Conservation (phyloP, 768 basidiomycete genomes). For the Strobilomyces echinocephalus region DNA sequence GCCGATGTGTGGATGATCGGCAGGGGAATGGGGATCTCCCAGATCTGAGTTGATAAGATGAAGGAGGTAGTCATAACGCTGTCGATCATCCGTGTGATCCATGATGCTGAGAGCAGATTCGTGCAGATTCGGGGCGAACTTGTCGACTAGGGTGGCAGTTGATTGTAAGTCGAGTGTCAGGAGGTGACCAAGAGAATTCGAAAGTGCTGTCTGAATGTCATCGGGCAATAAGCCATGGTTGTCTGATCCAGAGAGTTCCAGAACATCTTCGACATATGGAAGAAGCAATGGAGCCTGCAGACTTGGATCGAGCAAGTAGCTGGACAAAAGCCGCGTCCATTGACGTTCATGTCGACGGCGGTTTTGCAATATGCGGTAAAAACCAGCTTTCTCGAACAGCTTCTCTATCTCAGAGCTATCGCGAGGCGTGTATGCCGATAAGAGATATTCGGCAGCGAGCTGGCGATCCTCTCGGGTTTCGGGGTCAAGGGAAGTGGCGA, state of each 20-base stretch:
- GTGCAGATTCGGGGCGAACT: conserved; percentile 63
- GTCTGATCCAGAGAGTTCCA: conserved; percentile 41
- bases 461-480: conserved; percentile 91
- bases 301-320: conserved; percentile 72
- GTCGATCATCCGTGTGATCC: conserved; percentile 39
- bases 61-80: conserved; percentile 73
- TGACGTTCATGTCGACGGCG: conserved; percentile 71
- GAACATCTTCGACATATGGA: conserved; percentile 55
- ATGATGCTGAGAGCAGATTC: conserved; percentile 53
- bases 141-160: conserved; percentile 73
- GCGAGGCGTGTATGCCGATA: conserved; percentile 87
- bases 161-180: conserved; percentile 54
- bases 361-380: conserved; percentile 83
- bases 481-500: conserved; percentile 70
- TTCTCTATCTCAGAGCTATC: conserved; percentile 61
- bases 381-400: conserved; percentile 78
- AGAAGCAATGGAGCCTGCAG: conserved; percentile 60
- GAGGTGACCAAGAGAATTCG: conserved; percentile 59
- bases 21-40: conserved; percentile 26
- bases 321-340: conserved; percentile 71
- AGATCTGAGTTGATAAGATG: conserved; percentile 58
- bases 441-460: conserved; percentile 87
- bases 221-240: conserved; percentile 50
- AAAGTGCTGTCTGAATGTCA: conserved; percentile 51
- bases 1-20: conserved; percentile 46